Evolutionary conservation across 73 alveolate genomes (phyloP).

Genomic region (Halteria grandinella): DNA sequence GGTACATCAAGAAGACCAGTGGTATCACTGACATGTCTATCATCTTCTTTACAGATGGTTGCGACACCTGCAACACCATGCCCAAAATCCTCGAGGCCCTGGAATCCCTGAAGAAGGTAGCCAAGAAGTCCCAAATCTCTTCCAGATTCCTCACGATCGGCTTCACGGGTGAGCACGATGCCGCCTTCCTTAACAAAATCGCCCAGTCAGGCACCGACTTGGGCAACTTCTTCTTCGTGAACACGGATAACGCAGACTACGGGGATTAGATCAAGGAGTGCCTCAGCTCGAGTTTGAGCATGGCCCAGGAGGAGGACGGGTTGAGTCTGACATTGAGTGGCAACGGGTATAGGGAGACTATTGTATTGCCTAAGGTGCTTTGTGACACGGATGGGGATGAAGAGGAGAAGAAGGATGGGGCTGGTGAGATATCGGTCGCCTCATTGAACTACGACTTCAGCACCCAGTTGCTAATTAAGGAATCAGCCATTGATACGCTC

Average conservation of each 20-base stretch:
- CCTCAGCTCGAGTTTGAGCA: conserved; percentile 30
- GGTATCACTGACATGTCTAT: conserved; percentile 28
- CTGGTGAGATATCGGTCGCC: background rate
- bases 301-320: conserved; percentile 22
- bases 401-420: conserved; percentile 21
- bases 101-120: background rate
- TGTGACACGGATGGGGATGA: conserved; percentile 8
- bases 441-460: conserved; percentile 11
- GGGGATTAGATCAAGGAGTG: conserved; percentile 46
- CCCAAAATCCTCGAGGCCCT: background rate
- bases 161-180: conserved; percentile 65
- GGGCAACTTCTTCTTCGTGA: conserved; percentile 61
- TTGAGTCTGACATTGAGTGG: background rate
- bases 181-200: conserved; percentile 39
- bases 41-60: conserved; percentile 69
- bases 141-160: conserved; percentile 64
- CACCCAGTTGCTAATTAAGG: background rate
- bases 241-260: conserved; percentile 53
- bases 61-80: conserved; percentile 56
- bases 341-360: background rate
- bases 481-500: background rate
- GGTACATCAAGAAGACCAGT: no score
- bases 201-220: conserved; percentile 63
- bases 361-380: background rate
- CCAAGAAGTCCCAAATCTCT: background rate